phyloP scores from a whole-genome alignment of 768 basidiomycete genomes.

The Lentinula sp. region DNA sequence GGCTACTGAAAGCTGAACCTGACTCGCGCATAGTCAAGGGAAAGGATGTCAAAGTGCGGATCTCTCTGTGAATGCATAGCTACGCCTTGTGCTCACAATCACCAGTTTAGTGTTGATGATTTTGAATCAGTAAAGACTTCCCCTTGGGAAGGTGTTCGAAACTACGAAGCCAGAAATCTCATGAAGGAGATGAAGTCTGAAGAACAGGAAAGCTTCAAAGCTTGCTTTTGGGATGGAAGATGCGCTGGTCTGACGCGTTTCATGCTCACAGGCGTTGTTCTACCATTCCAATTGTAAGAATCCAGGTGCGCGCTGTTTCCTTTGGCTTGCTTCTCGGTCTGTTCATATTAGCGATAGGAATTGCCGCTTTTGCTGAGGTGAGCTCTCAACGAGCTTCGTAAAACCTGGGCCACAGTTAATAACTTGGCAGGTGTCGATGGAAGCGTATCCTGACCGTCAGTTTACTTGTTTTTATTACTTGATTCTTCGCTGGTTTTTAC shows the following conservation, averaged over 20 bases:
- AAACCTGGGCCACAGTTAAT: background rate
- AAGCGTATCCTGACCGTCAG: conserved; percentile 89
- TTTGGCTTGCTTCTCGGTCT: background rate
- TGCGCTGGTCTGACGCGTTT: background rate
- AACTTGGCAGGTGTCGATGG: conserved; percentile 57
- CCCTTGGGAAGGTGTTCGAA: conserved; percentile 85
- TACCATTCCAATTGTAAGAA: conserved; percentile 86
- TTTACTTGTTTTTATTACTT: background rate
- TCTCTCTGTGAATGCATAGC: background rate
- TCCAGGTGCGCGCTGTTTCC: conserved; percentile 46
- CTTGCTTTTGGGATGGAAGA: background rate
- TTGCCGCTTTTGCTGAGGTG: conserved; percentile 81
- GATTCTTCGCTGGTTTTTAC: background rate
- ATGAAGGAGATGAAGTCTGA: conserved; percentile 78
- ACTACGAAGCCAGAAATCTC: conserved; percentile 75
- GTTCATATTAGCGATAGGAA: conserved; percentile 33
- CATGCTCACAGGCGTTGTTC: conserved; percentile 56
- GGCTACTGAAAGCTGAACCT: conserved; percentile 87
- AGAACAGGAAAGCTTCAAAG: conserved; percentile 55
- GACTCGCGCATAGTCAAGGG: conserved; percentile 81
- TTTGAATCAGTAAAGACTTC: conserved; percentile 67
- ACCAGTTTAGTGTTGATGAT: conserved; percentile 81
- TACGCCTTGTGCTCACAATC: too few species aligned
- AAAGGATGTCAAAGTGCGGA: conserved; percentile 71
- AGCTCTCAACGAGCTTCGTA: conserved; percentile 1